Conservation (phyloP, 2,329 filamentous ascomycete genomes). For the Cadophora malorum region DNA sequence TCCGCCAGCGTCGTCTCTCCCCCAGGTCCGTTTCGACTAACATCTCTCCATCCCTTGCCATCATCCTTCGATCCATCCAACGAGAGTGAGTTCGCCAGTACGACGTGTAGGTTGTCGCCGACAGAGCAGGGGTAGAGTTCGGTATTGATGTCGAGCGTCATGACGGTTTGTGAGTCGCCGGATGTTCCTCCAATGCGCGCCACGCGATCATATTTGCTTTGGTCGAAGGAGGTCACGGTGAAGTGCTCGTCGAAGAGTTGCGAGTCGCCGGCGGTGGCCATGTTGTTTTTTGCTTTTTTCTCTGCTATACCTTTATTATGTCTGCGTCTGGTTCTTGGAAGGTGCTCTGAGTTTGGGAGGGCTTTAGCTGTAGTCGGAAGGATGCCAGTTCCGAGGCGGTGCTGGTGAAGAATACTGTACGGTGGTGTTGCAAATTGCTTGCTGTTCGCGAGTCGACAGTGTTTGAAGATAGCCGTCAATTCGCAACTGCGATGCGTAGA, state of each 20-base stretch:
- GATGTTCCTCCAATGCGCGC: conserved; percentile 82
- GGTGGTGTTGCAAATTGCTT: not conserved
- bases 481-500: not conserved
- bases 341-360: not conserved
- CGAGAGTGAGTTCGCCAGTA: conserved; percentile 83
- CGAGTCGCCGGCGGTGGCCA: conserved; percentile 74
- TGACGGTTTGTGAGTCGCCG: conserved; percentile 73
- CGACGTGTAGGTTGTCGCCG: conserved; percentile 79
- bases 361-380: not conserved
- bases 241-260: conserved; percentile 95
- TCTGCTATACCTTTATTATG: not conserved
- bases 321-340: not conserved
- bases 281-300: conserved; percentile 17
- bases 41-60: conserved; percentile 81
- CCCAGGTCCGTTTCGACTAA: conserved; percentile 58
- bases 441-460: not conserved
- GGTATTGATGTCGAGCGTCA: conserved; percentile 91
- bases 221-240: conserved; percentile 78
- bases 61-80: conserved; percentile 85
- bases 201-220: conserved; percentile 93
- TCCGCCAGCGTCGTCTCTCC: conserved; percentile 72
- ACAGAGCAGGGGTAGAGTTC: conserved; percentile 83
- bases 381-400: no score
- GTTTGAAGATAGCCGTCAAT: not conserved
- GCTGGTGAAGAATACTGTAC: not conserved